Conservation (phyloP, 257 asterid species). For the Lantana camara region DNA sequence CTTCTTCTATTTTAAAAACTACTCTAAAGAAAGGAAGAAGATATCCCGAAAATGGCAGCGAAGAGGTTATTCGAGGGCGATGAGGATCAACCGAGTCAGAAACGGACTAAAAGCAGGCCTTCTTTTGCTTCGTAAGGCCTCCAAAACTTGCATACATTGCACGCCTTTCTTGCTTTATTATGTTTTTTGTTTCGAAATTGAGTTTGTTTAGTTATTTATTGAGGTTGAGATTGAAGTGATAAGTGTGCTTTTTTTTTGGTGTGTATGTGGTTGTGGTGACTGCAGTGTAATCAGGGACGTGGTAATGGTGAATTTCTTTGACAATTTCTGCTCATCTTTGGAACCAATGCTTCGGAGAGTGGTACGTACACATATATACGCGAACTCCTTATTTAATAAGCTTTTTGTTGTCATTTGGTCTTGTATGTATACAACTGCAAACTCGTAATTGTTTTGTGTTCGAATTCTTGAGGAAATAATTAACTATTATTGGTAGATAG, state of each 20-base stretch:
- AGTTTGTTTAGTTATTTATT: not conserved
- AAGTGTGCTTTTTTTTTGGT: not conserved
- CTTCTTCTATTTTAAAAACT: not conserved
- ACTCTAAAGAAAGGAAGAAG: not conserved
- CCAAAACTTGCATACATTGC: too few relatives aligned
- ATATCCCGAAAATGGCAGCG: constrained; percentile 47
- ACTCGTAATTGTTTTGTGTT: too few relatives aligned
- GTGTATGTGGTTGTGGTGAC: not conserved
- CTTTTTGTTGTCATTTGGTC: too few relatives aligned
- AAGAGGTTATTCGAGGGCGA: constrained; percentile 48
- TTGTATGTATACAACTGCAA: too few relatives aligned
- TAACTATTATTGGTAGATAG: too few relatives aligned
- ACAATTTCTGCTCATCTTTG: constrained; percentile 57
- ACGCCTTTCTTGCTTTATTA: too few relatives aligned
- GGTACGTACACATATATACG: constrained; percentile 36
- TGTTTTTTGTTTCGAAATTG: not conserved
- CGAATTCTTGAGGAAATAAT: too few relatives aligned
- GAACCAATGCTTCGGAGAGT: constrained; percentile 80
- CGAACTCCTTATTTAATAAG: too few relatives aligned
- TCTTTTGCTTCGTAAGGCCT: constrained; percentile 64
- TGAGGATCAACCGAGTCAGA: constrained; percentile 44
- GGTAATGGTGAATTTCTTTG: constrained; percentile 52
- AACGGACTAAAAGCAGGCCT: constrained; percentile 47
- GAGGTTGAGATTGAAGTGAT: not conserved
- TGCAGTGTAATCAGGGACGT: constrained; percentile 66